phyloP scores from a whole-genome alignment of 2,329 filamentous ascomycete genomes.

The Rutstroemia sp. region DNA sequence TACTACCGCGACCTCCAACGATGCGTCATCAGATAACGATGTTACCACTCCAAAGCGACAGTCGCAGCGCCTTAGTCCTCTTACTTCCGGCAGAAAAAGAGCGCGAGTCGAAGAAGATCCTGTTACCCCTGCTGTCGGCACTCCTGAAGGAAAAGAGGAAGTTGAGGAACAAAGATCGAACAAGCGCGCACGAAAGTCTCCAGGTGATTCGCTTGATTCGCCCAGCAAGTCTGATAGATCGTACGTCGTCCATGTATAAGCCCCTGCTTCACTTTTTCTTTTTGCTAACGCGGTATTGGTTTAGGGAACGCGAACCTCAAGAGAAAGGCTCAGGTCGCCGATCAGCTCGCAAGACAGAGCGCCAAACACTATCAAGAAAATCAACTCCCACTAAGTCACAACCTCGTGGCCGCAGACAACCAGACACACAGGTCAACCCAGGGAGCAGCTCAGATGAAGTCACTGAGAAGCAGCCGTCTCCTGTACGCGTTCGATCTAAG shows the following conservation, averaged over 20 bases:
- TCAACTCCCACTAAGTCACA: not conserved
- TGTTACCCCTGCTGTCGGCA: not conserved
- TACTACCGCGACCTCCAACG: not conserved
- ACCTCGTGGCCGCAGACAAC: not conserved
- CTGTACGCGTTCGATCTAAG: not conserved
- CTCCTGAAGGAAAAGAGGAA: not conserved
- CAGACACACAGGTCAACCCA: not conserved
- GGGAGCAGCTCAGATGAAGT: not conserved
- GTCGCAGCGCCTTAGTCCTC: not conserved
- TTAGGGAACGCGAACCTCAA: not conserved
- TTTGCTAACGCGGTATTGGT: not conserved
- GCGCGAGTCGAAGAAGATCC: conserved; percentile 1
- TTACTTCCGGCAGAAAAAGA: conserved; percentile 3
- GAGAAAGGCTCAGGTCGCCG: not conserved
- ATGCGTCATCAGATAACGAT: conserved; percentile 6
- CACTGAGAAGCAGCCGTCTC: not conserved
- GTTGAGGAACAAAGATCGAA: not conserved
- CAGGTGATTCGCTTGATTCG: not conserved
- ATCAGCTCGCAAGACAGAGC: not conserved
- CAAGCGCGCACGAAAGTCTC: conserved; percentile 2
- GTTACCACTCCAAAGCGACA: not conserved
- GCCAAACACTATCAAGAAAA: not conserved
- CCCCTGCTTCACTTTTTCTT: too few relatives aligned
- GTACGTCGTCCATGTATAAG: not conserved
- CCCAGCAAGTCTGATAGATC: not conserved